Percentiles rank a stretch among this genome's conserved stretches.
Evolutionary conservation across 1,139 yeast species (phyloP).

Genomic region (Magnusiomyces tetraspermus): DNA sequence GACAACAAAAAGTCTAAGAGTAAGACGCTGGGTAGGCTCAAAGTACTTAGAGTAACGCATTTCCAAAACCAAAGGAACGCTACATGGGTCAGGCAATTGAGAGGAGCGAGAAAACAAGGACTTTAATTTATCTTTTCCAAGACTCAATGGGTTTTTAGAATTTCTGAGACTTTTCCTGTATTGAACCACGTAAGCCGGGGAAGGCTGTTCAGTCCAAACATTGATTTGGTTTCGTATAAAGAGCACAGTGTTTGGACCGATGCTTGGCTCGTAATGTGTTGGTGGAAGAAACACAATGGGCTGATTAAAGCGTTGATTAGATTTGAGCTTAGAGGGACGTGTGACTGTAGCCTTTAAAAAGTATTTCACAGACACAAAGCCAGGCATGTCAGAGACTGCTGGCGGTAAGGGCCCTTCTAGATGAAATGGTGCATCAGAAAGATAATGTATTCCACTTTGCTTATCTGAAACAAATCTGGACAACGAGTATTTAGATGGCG

Average conservation of each 20-base stretch:
- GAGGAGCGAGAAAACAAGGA: neutral
- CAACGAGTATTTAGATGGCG: constrained; percentile 17
- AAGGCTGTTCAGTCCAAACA: neutral
- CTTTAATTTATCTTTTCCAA: neutral
- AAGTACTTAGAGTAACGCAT: constrained; percentile 23
- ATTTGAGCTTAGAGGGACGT: constrained; percentile 41
- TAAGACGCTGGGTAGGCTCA: constrained; percentile 22
- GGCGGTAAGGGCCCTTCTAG: constrained; percentile 46
- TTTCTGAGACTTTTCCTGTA: neutral
- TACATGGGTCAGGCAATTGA: neutral
- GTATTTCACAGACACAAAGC: constrained; percentile 41
- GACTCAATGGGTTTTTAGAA: neutral
- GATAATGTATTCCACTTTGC: constrained; percentile 26
- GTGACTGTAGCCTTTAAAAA: constrained; percentile 49
- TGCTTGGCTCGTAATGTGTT: constrained; percentile 20
- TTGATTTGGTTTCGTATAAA: constrained; percentile 23
- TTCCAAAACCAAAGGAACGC: constrained; percentile 19
- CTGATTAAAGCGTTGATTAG: constrained; percentile 40
- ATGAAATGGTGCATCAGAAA: constrained; percentile 32
- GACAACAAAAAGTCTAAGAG: constrained; percentile 18
- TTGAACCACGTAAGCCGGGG: neutral
- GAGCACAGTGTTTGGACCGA: constrained; percentile 23
- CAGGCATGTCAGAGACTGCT: constrained; percentile 41
- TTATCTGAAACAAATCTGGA: constrained; percentile 35
- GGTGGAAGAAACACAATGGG: constrained; percentile 46